phyloP scores from a whole-genome alignment of 2,329 filamentous ascomycete genomes.

The Raffaelea ambrosiae region DNA sequence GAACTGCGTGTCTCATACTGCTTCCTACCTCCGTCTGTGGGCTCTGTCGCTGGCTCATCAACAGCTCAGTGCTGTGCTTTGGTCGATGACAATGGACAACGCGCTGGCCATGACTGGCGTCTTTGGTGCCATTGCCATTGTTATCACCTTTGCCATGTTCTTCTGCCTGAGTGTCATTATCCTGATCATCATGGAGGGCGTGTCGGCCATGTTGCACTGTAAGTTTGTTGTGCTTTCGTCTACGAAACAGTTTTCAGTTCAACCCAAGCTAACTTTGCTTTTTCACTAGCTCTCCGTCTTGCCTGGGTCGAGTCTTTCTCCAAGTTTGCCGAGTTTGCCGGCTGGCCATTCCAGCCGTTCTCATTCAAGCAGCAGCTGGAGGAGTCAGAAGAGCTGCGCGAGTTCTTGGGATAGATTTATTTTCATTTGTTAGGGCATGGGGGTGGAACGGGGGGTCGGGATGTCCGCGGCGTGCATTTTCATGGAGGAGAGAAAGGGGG shows the following conservation, averaged over 20 bases:
- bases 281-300: conserved; percentile 60
- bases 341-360: conserved; percentile 80
- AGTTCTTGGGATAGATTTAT: conserved; percentile 37
- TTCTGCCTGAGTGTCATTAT: conserved; percentile 66
- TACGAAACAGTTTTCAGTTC: not conserved
- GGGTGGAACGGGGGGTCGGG: too few species aligned
- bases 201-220: conserved; percentile 83
- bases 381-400: conserved; percentile 61
- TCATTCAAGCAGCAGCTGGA: conserved; percentile 79
- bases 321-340: conserved; percentile 91
- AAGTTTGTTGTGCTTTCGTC: conserved; percentile 7
- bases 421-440: too few species aligned
- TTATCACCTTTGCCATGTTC: conserved; percentile 80
- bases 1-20: conserved; percentile 98
- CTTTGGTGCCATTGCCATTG: conserved; percentile 68
- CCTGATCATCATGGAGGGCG: conserved; percentile 91
- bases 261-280: conserved; percentile 43
- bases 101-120: conserved; percentile 61
- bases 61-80: conserved; percentile 89
- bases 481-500: too few species aligned
- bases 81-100: conserved; percentile 86
- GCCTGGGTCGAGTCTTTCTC: conserved; percentile 98
- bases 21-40: conserved; percentile 97
- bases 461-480: too few species aligned
- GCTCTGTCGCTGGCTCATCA: conserved; percentile 95